Conservation (phyloP, 495 filamentous ascomycete genomes). For the Aspergillus homomorphus region DNA sequence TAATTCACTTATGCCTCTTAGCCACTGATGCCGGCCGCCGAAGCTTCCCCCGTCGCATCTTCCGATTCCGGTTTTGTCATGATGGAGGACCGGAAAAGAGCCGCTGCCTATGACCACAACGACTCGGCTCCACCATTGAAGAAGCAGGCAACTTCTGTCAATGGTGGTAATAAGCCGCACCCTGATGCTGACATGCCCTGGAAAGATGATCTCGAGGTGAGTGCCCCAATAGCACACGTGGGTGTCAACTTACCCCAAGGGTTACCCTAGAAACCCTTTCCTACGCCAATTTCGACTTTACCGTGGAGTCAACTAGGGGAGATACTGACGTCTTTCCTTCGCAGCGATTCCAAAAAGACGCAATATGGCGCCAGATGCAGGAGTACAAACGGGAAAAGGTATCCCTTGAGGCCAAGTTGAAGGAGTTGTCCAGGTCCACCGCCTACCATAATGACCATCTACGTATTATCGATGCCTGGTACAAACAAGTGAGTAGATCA, state of each 20-base stretch:
- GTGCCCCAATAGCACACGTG: constrained; percentile 37
- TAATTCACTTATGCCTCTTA: constrained; percentile 37
- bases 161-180: constrained; percentile 69
- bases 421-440: constrained; percentile 70
- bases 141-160: constrained; percentile 71
- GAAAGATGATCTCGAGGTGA: constrained; percentile 88
- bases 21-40: constrained; percentile 78
- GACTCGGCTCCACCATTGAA: constrained; percentile 80
- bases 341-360: constrained; percentile 95
- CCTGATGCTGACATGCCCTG: constrained; percentile 76
- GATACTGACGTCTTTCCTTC: constrained; percentile 21
- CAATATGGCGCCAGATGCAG: constrained; percentile 94
- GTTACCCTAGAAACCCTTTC: constrained; percentile 9
- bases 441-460: constrained; percentile 87
- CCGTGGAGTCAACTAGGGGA: constrained; percentile 6
- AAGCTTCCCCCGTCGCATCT: constrained; percentile 66
- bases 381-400: constrained; percentile 90
- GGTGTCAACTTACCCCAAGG: constrained; percentile 17
- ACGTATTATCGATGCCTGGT: constrained; percentile 86
- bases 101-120: constrained; percentile 68
- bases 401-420: constrained; percentile 70
- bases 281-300: constrained; percentile 1
- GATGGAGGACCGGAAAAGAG: constrained; percentile 98
- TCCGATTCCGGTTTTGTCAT: constrained; percentile 71
- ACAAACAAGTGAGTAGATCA: constrained; percentile 67